Conservation (phyloP, 2,329 filamentous ascomycete genomes). For the Alternaria ethzedia region DNA sequence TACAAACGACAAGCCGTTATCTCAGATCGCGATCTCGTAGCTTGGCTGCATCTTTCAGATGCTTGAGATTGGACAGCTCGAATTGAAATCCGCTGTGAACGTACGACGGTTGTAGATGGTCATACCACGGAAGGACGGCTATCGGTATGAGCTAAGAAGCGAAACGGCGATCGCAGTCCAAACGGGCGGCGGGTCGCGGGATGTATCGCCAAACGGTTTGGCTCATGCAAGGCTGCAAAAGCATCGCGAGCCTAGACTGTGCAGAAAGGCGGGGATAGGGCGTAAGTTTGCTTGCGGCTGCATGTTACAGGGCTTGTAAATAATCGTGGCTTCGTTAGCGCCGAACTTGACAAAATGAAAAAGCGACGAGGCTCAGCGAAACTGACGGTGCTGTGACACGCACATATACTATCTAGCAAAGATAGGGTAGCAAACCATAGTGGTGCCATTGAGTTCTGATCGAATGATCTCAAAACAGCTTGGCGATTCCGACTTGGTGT, state of each 20-base stretch:
- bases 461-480: neutral
- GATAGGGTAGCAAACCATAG: neutral
- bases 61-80: neutral
- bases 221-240: neutral
- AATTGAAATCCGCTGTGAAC: neutral
- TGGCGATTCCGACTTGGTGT: neutral
- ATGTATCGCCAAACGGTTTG: neutral
- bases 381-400: neutral
- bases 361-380: conserved; percentile 13
- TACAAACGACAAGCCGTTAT: neutral
- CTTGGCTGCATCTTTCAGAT: neutral
- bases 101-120: neutral
- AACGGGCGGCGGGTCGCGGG: neutral
- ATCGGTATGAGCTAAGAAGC: neutral
- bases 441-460: neutral
- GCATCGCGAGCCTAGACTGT: neutral
- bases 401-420: neutral
- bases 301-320: neutral
- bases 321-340: conserved; percentile 13
- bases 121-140: conserved; percentile 3
- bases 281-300: neutral
- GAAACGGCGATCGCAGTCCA: neutral
- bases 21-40: neutral
- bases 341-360: conserved; percentile 9
- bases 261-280: neutral